Conservation (phyloP, 176 grass and related monocot species). For the Leersia perrieri region DNA sequence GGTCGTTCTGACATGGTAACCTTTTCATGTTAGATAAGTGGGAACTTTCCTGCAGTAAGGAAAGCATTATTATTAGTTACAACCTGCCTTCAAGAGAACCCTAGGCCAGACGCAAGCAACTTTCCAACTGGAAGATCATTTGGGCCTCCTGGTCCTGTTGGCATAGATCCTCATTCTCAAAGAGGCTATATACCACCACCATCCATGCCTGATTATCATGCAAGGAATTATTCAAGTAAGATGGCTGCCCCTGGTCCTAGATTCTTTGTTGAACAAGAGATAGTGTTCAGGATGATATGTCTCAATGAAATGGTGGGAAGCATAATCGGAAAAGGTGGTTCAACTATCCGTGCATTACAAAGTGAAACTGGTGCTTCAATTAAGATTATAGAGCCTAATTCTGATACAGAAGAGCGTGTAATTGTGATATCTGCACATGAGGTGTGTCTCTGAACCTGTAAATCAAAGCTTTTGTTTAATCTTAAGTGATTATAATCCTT, state of each 20-base stretch:
- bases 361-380: slow-evolving; percentile 78
- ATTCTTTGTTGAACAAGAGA: slow-evolving; percentile 70
- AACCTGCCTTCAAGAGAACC: slow-evolving; percentile 61
- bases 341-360: slow-evolving; percentile 62
- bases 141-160: slow-evolving; percentile 41
- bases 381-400: slow-evolving; percentile 62
- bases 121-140: slow-evolving; percentile 44
- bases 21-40: slow-evolving; percentile 67
- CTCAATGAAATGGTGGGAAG: slow-evolving; percentile 65
- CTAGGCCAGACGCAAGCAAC: slow-evolving; percentile 41
- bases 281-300: slow-evolving; percentile 75
- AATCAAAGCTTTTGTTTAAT: slow-evolving; percentile 8
- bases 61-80: slow-evolving; percentile 68
- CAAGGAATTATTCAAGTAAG: slow-evolving; percentile 46
- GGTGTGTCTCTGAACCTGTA: slow-evolving; percentile 41
- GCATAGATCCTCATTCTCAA: slow-evolving; percentile 60
- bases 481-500: slow-evolving; percentile 13
- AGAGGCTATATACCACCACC: slow-evolving; percentile 55
- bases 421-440: slow-evolving; percentile 63
- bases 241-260: slow-evolving; percentile 43
- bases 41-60: slow-evolving; percentile 65
- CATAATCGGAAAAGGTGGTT: slow-evolving; percentile 75
- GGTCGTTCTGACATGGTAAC: slow-evolving; percentile 27
- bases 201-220: slow-evolving; percentile 54
- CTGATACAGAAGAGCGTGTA: slow-evolving; percentile 58